A percentile compares a stretch with the other conserved stretches of the same genome.
phyloP scores from a whole-genome alignment of 495 filamentous ascomycete species.

The Platismatia glauca region DNA sequence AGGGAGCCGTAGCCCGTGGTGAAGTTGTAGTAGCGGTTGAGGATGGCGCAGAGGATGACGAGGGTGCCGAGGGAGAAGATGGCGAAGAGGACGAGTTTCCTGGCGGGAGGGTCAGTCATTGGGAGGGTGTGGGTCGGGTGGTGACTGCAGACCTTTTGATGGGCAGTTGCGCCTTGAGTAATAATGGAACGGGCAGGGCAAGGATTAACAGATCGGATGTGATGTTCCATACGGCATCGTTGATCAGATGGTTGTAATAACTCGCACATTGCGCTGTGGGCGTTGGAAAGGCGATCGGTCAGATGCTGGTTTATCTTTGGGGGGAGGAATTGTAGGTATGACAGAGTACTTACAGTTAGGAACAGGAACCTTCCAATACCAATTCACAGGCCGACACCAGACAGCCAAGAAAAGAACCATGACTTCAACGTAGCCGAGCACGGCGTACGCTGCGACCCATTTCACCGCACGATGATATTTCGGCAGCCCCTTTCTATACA shows the following conservation, averaged over 20 bases:
- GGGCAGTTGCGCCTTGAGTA: conserved; percentile 46
- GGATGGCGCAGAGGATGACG: conserved; percentile 51
- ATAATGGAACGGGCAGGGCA: conserved; percentile 49
- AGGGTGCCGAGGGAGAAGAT: conserved; percentile 51
- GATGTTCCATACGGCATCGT: conserved; percentile 58
- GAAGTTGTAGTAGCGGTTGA: conserved; percentile 63
- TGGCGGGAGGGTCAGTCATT: conserved; percentile 19
- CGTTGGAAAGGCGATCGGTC: not conserved
- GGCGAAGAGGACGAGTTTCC: conserved; percentile 45
- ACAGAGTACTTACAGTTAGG: conserved; percentile 25
- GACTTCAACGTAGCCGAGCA: conserved; percentile 48
- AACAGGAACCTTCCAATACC: conserved; percentile 51
- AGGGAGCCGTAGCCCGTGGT: conserved; percentile 40
- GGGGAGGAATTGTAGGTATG: not conserved
- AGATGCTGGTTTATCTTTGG: not conserved
- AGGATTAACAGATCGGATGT: conserved; percentile 56
- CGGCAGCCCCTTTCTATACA: conserved; percentile 25
- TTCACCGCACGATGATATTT: conserved; percentile 45
- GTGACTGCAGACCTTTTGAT: conserved; percentile 15
- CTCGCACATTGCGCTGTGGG: conserved; percentile 27
- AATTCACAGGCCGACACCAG: conserved; percentile 52
- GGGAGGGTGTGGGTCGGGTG: not conserved
- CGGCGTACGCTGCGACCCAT: conserved; percentile 45
- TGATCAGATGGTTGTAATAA: conserved; percentile 48
- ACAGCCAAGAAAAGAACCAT: conserved; percentile 55